Base-by-base conservation (phyloP, 352 stramenopile species). In the Globisporangium echinulatum region DNA sequence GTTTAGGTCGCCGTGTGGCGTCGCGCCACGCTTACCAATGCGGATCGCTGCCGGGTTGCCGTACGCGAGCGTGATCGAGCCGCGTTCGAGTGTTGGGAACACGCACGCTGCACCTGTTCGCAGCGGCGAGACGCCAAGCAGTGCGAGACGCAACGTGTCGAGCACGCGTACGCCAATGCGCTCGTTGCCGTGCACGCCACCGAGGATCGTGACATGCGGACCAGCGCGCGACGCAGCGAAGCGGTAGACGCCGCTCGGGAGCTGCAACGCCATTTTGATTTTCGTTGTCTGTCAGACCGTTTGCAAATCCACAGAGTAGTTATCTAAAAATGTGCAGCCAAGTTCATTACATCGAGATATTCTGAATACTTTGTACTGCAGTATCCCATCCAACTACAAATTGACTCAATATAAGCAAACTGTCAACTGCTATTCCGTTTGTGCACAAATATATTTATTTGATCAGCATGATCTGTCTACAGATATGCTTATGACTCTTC, bases 171-270 rank as follows among this genome's bases (percentile, higher is more conserved):
- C 74, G 49, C 79, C 82, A 58, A 88, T 87, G 56, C 77, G 75
- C 64, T 90, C 78, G 68, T 92, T 92, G 59, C 82, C 80, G 51
- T 90, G 82, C 37, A 92, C 79, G 49, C 78, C 78, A 38, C 80
- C 80, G 36, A 88, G 58, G 46, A 90, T 59, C 33, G 74, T 82
- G 64, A 92, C 83, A 63, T 69, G 71, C 19, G 77, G 75, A 0
- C 68, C 37, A 15, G 59, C 57, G 33, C 40, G 38, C 33, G 56
- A 44, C 8, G 53, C 49, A 7, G 55, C 47, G 67, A 89, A 89
- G 38, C 67, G 69, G 57, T 72, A 79, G 63, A 89, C 71, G 38
- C 75, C 71, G 17, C 81, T 57, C 7, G 61, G 61, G 19, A 84
- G 66, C 14, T 63, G 62, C 42, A 3, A 33, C 25, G 25, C 25